Evolutionary conservation across 257 asterid species (phyloP).

Genomic region (Nicotiana attenuata): DNA sequence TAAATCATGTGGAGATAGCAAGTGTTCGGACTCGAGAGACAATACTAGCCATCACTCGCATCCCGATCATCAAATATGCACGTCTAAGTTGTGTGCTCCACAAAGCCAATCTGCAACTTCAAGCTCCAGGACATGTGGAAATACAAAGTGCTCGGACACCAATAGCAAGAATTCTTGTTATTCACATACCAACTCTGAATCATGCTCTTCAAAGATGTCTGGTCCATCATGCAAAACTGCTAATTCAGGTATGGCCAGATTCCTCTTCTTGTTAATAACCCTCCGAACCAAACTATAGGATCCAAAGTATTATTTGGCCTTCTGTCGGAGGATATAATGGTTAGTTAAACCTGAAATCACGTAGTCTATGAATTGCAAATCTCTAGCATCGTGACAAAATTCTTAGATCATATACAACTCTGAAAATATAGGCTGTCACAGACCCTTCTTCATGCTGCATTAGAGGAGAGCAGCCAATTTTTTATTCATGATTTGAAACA

Average conservation of each 20-base stretch:
- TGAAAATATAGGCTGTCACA: neutral
- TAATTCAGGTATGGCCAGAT: neutral
- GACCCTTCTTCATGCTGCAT: neutral
- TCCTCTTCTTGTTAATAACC: neutral
- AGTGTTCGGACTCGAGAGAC: neutral
- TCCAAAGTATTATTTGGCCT: neutral
- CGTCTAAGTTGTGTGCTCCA: constrained; percentile 1
- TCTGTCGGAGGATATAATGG: neutral
- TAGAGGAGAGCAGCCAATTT: neutral
- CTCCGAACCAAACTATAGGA: neutral
- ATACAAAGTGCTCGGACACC: neutral
- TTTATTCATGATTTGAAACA: neutral
- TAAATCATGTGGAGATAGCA: constrained; percentile 7
- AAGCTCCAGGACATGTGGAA: neutral
- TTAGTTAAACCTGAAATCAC: neutral
- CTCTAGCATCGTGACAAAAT: neutral
- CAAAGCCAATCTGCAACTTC: neutral
- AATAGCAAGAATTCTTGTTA: neutral
- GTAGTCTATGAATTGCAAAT: neutral
- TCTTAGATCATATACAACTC: neutral
- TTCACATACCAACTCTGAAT: neutral
- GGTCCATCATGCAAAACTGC: neutral
- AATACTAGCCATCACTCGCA: neutral
- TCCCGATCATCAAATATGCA: neutral
- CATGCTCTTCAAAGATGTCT: neutral